Base-by-base conservation (phyloP, 768 basidiomycete genomes). In the Clitopilus hobsonii region DNA sequence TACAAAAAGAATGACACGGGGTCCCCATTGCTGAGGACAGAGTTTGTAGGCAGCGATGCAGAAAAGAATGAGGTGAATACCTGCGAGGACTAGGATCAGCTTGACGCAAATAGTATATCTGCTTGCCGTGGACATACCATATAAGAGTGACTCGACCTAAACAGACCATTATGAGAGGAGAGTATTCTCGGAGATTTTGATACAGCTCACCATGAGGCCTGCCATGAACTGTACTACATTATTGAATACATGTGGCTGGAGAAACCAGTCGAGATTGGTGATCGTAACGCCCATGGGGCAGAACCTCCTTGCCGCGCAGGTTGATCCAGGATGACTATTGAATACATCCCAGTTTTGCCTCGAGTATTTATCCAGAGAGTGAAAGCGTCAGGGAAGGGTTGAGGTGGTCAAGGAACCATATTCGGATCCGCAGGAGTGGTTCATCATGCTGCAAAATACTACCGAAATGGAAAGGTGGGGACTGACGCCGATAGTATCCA, bases 31-130 rank as follows among this genome's bases (percentile, higher is more conserved):
- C 25, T 63, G 56, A 49, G 58, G 63, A 29, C 66, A 54, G 25
- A 75, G 68, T n/a, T 73, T 67, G 58, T 62, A 70, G 36, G 65
- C 38, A 54, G 73, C 73, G 50, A 72, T 67, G 26, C 59, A 58
- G 59, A 72, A 74, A 25, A 76, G 65, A 29, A 73, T 65, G 14
- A 65, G 58, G 57, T 74, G 74, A 51, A 73, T 65, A 24, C 73
- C 74, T 70, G 52, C 3, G 20, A 29, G n/a, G 5, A 22, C 4
- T 20, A 48, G 16, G 23, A 22, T 18, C 13, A 20, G 27, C n/a
- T 5, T 20, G 14, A 11, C 5, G 47, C 13, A 51, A 18, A 16
- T 6, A 13, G 16, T 5, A 6, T 5, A 32, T 1, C 27, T 24
- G n/a, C 10, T n/a, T 10, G 6, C 26, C n/a, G 16, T 13, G 24